Conservation (phyloP, 208 protist species). For the Trypanosoma grayi region DNA sequence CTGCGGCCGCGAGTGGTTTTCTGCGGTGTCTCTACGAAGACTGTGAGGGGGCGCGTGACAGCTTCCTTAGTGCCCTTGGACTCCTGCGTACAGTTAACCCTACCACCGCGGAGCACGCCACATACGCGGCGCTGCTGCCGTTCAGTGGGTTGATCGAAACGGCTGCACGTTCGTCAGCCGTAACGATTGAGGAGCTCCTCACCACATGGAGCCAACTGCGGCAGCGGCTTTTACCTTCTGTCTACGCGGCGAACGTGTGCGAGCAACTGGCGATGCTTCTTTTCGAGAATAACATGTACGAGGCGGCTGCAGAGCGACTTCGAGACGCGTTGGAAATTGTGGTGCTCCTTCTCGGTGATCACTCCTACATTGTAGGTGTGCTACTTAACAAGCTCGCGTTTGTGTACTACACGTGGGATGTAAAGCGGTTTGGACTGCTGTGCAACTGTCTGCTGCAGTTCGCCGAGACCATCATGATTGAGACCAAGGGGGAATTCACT, state of each 20-base stretch:
- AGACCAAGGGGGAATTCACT: slow-evolving; percentile 33
- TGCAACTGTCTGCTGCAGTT: slow-evolving; percentile 52
- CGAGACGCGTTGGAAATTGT: slow-evolving; percentile 44
- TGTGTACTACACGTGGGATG: slow-evolving; percentile 56
- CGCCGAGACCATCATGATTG: slow-evolving; percentile 43
- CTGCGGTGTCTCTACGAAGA: slow-evolving; percentile 1
- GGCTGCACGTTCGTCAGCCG: slow-evolving; percentile 16
- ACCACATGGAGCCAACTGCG: slow-evolving; percentile 34
- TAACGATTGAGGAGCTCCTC: slow-evolving; percentile 28
- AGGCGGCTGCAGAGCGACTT: slow-evolving; percentile 34
- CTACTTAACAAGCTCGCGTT: slow-evolving; percentile 53
- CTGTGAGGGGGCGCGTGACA: background rate
- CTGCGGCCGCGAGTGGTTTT: background rate
- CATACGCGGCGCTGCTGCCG: slow-evolving; percentile 29
- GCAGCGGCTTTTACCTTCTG: slow-evolving; percentile 24
- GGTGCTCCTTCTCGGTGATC: slow-evolving; percentile 35
- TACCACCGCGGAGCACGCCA: slow-evolving; percentile 20
- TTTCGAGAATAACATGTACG: slow-evolving; percentile 32
- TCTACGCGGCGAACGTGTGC: slow-evolving; percentile 33
- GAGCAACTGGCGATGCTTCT: slow-evolving; percentile 46
- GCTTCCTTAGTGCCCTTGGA: background rate
- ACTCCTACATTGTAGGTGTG: slow-evolving; percentile 33
- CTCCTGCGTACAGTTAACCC: slow-evolving; percentile 4
- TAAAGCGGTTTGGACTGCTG: slow-evolving; percentile 38
- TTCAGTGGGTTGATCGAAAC: slow-evolving; percentile 43